A percentile compares a stretch with the other conserved stretches of the same genome.
Evolutionary conservation across 805 yeast genomes (phyloP).

Genomic region (Lipomyces orientalis): DNA sequence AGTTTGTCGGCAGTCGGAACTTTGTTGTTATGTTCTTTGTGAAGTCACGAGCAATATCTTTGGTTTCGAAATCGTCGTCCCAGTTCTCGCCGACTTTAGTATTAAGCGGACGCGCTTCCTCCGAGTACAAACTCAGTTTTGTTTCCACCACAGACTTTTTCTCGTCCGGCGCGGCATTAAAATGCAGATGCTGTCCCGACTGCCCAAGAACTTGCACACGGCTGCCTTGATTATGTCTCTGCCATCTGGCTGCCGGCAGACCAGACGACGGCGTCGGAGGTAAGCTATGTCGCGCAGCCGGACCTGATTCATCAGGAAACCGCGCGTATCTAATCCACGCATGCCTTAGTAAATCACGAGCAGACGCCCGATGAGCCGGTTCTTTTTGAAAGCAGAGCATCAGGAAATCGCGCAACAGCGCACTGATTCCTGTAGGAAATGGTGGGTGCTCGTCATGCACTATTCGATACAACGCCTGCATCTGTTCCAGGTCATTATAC

Average conservation of each 20-base stretch:
- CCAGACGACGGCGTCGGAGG: constrained; percentile 1
- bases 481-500: constrained; percentile 72
- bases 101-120: neutral
- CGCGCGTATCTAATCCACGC: constrained; percentile 40
- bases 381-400: constrained; percentile 73
- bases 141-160: neutral
- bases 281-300: constrained; percentile 4
- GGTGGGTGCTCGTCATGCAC: constrained; percentile 77
- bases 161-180: constrained; percentile 1
- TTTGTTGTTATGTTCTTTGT: neutral
- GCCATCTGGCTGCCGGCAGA: neutral
- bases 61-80: constrained; percentile 25
- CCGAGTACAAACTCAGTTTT: constrained; percentile 2
- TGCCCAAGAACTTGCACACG: constrained; percentile 11
- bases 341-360: constrained; percentile 61
- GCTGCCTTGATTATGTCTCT: neutral
- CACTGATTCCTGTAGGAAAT: constrained; percentile 55
- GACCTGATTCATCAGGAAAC: constrained; percentile 8
- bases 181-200: constrained; percentile 12
- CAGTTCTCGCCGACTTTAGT: constrained; percentile 11
- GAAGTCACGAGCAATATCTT: constrained; percentile 7
- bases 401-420: constrained; percentile 58
- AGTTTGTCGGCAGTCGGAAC: constrained; percentile 1
- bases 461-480: constrained; percentile 83
- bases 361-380: constrained; percentile 63